Evolutionary conservation across 2,329 filamentous ascomycete species (phyloP), one percentile per base, ranked within the genome.

Genomic region (Pestalotiopsis sp.): DNA sequence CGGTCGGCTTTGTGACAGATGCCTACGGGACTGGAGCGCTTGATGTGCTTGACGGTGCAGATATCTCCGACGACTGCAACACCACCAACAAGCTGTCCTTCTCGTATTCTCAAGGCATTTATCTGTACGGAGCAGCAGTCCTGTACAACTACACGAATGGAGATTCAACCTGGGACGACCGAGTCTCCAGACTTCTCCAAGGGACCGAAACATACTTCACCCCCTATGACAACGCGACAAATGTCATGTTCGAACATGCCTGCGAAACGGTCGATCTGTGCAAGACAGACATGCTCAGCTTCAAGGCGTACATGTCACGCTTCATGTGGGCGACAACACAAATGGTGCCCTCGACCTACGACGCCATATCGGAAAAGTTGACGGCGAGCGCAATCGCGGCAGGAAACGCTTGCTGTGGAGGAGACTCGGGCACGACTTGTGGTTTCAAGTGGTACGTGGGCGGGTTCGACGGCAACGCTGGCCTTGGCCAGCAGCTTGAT

Each of bases 221-320:
- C 61, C 83, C 85, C 4, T 83, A 81, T 61, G 75, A 81, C 17
- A 86, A 88, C 72, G 79, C 84, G 4, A 86, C 87, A 25, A 81
- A 88, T 74, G 80, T 92, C 78, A 89, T 93, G 86, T 89, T 83
- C 74, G 91, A 93, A 78, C 83, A 83, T 59, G 87, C 88, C n/a
- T 93, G 91, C 81, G 91, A 93, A 77, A 80, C 78, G 3, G 79
- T 82, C 69, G 79, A 80, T 65, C 82, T 75, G 0, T 93, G 91
- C 79, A 87, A 88, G 75, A 83, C 80, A 64, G 90, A 92, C 78
- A 89, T 90, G 84, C 86, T 85, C 73, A 88, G 87, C 9, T 92
- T 91, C 85, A 93, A 93, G 80, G 90, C 85, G 58, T 91, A 90
- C 76, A 83, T 92, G 38, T 83, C 89, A 31, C 88, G 90, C 67